Evolutionary conservation across 805 yeast genomes (phyloP).

Genomic region (Kuraishia cidri): DNA sequence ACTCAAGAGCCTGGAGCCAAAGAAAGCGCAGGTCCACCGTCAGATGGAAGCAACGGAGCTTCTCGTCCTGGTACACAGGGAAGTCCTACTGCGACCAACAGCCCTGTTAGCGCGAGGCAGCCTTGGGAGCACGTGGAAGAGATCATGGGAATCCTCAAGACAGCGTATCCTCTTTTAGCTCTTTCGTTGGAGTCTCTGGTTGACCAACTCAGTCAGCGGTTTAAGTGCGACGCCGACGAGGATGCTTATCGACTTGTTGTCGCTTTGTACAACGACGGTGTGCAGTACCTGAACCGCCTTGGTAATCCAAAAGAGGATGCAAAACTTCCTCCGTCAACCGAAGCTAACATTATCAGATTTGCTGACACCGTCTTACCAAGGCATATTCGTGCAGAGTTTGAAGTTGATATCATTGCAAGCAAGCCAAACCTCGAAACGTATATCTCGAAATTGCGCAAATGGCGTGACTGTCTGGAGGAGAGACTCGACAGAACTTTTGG

Average conservation of each 20-base stretch:
- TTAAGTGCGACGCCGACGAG: slow-evolving; percentile 90
- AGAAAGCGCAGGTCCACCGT: background rate
- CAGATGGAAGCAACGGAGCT: too few species aligned
- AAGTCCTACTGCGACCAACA: background rate
- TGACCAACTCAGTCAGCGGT: slow-evolving; percentile 89
- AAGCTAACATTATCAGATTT: slow-evolving; percentile 76
- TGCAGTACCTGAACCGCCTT: slow-evolving; percentile 78
- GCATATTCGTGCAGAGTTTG: slow-evolving; percentile 83
- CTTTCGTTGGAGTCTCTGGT: slow-evolving; percentile 89
- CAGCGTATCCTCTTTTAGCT: slow-evolving; percentile 92
- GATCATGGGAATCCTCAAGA: slow-evolving; percentile 88
- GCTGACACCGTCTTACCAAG: slow-evolving; percentile 91
- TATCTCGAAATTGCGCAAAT: slow-evolving; percentile 70
- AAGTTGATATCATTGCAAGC: slow-evolving; percentile 77
- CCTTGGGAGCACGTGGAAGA: slow-evolving; percentile 94
- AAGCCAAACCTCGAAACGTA: slow-evolving; percentile 88
- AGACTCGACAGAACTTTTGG: slow-evolving; percentile 80
- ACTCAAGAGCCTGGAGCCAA: too few species aligned
- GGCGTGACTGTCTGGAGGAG: slow-evolving; percentile 92
- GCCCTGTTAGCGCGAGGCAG: slow-evolving; percentile 1
- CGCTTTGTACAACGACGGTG: slow-evolving; percentile 88
- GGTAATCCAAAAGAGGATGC: slow-evolving; percentile 86
- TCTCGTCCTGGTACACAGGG: slow-evolving; percentile 1
- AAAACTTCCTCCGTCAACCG: slow-evolving; percentile 83
- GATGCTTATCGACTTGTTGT: slow-evolving; percentile 92